These are phyloP conservation scores for Zasmidium citrigriseum DNA, from an alignment of 2,329 filamentous ascomycete genomes.

Conservation along the genomic window DNA sequence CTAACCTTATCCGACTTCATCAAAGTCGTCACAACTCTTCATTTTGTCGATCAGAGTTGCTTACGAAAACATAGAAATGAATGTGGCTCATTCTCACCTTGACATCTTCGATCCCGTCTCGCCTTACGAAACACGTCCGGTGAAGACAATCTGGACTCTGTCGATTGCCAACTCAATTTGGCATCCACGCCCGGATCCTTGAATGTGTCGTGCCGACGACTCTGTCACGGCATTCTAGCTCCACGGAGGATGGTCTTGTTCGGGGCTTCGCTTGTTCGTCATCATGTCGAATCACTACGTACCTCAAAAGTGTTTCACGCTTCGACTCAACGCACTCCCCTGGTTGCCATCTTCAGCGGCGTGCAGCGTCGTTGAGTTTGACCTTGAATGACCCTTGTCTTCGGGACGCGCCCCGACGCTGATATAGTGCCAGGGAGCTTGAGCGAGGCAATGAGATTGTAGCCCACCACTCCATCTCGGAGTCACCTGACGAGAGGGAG, in stretches of 20 bases:
- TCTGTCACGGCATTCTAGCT: not conserved
- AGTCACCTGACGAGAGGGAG: not conserved
- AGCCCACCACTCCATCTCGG: slow-evolving; percentile 3
- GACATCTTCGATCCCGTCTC: not conserved
- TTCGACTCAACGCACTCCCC: not conserved
- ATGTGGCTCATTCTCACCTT: not conserved
- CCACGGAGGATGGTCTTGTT: not conserved
- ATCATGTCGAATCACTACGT: not conserved
- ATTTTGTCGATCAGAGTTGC: not conserved
- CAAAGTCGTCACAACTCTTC: not conserved
- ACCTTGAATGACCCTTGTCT: not conserved
- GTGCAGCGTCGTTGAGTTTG: slow-evolving; percentile 6
- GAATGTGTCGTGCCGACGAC: not conserved
- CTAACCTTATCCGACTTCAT: not conserved
- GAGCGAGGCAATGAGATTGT: slow-evolving; percentile 3
- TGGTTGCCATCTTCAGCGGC: not conserved
- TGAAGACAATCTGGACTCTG: not conserved
- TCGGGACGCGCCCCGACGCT: slow-evolving; percentile 2
- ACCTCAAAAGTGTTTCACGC: not conserved
- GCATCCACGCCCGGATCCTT: not conserved
- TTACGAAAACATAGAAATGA: not conserved
- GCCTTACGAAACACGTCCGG: not conserved
- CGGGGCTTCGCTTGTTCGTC: not conserved
- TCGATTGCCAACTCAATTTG: not conserved
- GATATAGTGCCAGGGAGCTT: not conserved